These are phyloP conservation scores for Kodamaea sp. DNA, from an alignment of 1,139 yeast genomes.

Conservation along the genomic window DNA sequence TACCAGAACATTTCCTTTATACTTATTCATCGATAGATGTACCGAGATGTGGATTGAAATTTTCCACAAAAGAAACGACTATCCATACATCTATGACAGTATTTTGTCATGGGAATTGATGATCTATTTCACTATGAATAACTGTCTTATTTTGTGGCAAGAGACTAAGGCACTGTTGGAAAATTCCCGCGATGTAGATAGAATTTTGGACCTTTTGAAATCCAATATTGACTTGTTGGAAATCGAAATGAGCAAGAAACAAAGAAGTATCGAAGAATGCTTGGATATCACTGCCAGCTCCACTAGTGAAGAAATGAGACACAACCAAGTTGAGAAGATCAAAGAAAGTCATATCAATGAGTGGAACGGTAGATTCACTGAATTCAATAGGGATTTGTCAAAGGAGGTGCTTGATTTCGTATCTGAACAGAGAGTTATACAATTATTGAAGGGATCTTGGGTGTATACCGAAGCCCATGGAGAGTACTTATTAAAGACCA, in stretches of 20 bases:
- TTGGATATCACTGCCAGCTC: slow-evolving; percentile 45
- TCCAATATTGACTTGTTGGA: slow-evolving; percentile 36
- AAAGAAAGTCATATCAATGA: slow-evolving; percentile 31
- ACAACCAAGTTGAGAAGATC: slow-evolving; percentile 50
- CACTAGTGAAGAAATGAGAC: slow-evolving; percentile 54
- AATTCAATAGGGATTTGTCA: slow-evolving; percentile 53
- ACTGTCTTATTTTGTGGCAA: slow-evolving; percentile 67
- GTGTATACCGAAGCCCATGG: slow-evolving; percentile 70
- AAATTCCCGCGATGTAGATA: slow-evolving; percentile 48
- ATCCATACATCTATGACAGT: slow-evolving; percentile 43
- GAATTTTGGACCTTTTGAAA: slow-evolving; percentile 43
- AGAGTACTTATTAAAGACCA: slow-evolving; percentile 35
- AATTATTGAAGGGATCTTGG: slow-evolving; percentile 80
- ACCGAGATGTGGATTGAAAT: slow-evolving; percentile 42
- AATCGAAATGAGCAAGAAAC: slow-evolving; percentile 21
- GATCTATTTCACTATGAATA: slow-evolving; percentile 56
- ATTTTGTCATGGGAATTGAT: slow-evolving; percentile 58
- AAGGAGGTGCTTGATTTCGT: slow-evolving; percentile 73
- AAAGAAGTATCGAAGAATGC: slow-evolving; percentile 44
- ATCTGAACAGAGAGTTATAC: slow-evolving; percentile 73
- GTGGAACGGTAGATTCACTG: slow-evolving; percentile 43
- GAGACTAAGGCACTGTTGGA: slow-evolving; percentile 58
- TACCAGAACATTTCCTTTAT: slow-evolving; percentile 44
- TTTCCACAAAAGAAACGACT: slow-evolving; percentile 34
- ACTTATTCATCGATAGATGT: slow-evolving; percentile 36